Evolutionary conservation across 371 early-diverging fungal genomes (phyloP), one percentile per base, ranked within the genome.

Genomic region (Rhizomucor miehei): DNA sequence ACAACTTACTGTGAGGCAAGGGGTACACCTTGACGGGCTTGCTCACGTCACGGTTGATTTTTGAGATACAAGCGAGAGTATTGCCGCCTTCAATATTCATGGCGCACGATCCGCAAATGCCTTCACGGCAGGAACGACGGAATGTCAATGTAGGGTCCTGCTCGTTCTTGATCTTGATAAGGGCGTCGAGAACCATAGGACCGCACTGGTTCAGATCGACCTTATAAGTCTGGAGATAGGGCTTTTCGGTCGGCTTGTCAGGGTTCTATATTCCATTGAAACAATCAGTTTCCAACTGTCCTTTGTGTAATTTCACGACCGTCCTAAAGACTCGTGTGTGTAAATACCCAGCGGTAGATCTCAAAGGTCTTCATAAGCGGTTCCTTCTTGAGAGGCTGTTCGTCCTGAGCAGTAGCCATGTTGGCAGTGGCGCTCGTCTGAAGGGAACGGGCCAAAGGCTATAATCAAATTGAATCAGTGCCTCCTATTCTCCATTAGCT

Each of bases 81-180:
- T 97, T 97, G 19, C 80, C 77, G 52, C 98, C 98, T 65, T 87
- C 85, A 67, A 95, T 94, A 83, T 97, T 97, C 95, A 97, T 95
- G 51, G 98, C 92, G 67, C 98, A 95, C 40, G 93, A 93, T 44
- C 98, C 98, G 71, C 97, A 97, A 59, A 95, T 95, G 47, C 86
- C 85, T 62, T 84, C 81, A 66, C 86, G 84, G 66, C 87, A 86
- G 40, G 84, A 84, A 62, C 91, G 82, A 60, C 93, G 87, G 84
- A 92, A 91, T 24, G 98, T 93, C 52, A 95, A 79, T 13, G 95
- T 92, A 39, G 94, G 84, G 69, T 95, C 98, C 19, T 87, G 79
- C 69, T 95, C 95, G 74, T 95, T 95, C 79, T 97, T 97, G 66
- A 95, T 95, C 69, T 95, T 94, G 67, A 94, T 89, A 36, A 95